Conservation (phyloP, 495 filamentous ascomycete species). For the Bacidia rubella region DNA sequence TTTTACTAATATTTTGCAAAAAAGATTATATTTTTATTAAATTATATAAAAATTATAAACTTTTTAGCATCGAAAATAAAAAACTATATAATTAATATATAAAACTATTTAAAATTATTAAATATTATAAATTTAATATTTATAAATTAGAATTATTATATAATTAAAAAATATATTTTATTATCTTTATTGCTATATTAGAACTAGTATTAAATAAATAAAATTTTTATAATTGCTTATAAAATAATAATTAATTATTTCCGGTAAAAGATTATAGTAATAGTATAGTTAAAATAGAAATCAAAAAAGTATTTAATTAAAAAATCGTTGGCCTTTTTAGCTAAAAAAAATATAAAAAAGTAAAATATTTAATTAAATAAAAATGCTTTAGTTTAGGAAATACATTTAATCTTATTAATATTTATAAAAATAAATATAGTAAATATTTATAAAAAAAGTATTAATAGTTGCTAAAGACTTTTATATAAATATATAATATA, state of each 20-base stretch:
- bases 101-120: neutral
- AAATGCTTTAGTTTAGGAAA: neutral
- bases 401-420: neutral
- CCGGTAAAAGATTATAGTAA: neutral
- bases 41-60: neutral
- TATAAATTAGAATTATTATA: neutral
- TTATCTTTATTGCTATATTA: neutral
- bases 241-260: neutral
- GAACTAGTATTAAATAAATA: neutral
- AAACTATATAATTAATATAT: neutral
- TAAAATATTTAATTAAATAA: neutral
- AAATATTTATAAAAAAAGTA: neutral
- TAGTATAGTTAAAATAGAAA: neutral
- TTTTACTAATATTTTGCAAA: neutral
- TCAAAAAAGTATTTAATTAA: neutral
- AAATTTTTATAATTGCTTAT: neutral
- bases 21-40: neutral
- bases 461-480: neutral
- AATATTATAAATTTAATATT: neutral
- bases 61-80: neutral
- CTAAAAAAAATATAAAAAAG: neutral
- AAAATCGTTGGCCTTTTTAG: neutral
- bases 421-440: neutral
- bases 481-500: constrained; percentile 1
- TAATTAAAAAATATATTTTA: neutral